Evolutionary conservation across 768 basidiomycete genomes (phyloP), one percentile per base, ranked within the genome.

Genomic region (Holtermanniella nyarrowii): DNA sequence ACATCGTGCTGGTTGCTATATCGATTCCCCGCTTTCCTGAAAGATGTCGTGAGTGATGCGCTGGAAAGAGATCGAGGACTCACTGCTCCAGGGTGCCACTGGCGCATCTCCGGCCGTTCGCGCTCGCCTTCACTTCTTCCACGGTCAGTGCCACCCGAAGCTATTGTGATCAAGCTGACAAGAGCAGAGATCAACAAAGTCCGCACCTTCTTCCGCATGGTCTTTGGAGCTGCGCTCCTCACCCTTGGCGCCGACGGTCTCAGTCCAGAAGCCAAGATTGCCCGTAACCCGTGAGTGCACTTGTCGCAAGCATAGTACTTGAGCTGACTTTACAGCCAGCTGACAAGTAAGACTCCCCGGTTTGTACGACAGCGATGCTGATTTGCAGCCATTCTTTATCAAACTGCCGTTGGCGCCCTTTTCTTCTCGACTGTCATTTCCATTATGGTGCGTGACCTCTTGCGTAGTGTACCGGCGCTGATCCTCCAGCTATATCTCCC

Each of bases 51-150:
- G 39, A 54, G 60, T 56, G 3, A 16, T 55, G 26, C 20, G 7
- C 12, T 3, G n/a, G 12, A 16, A 27, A 22, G 16, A 7, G 16
- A 16, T 37, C 16, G 31, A 16, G 10, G 16, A 37, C 31, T n/a
- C 43, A n/a, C 16, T 42, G 13, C 20, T 21, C 5, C 39, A 62
- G 61, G 56, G 58, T 54, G 45, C 52, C 1, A 62, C 63, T 14
- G 63, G 63, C 12, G 63, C 63, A 18, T 58, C 60, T 40, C 60
- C 60, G 16, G 63, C 61, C 7, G 63, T 65, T 13, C 55, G 58
- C 46, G 47, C 56, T 14, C 51, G 63, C 21, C 53, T 65, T 3
- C 56, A 62, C 44, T 60, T 58, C 40, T 65, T 58, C 48, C 63
- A 65, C 40, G 58, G 60, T 52, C 18, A 50, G 54, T 49, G 13